These are phyloP conservation scores for Lipomyces chichibuensis DNA, from an alignment of 805 yeast genomes.

Conservation along the genomic window DNA sequence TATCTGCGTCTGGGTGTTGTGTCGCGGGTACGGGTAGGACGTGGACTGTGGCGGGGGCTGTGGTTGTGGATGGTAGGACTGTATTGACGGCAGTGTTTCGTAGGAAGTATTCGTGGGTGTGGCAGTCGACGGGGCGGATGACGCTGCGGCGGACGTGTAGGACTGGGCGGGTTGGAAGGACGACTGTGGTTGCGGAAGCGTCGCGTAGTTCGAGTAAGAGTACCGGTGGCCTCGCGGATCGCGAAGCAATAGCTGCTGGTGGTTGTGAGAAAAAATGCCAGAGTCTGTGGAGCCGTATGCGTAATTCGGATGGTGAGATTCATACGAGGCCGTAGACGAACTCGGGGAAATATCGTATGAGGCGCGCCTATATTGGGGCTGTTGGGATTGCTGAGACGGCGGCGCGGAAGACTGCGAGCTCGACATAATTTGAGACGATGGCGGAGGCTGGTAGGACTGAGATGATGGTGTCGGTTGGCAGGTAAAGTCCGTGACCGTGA, in stretches of 20 bases:
- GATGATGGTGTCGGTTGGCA: constrained; percentile 4
- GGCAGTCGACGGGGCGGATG: background rate
- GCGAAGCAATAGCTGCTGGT: constrained; percentile 15
- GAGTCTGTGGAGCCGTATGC: constrained; percentile 2
- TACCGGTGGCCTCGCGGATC: constrained; percentile 2
- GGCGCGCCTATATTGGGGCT: constrained; percentile 14
- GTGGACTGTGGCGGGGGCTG: constrained; percentile 9
- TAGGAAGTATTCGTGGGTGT: background rate
- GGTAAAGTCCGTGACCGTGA: constrained; percentile 24
- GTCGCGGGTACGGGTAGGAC: background rate
- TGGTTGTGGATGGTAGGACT: constrained; percentile 6
- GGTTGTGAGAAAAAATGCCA: constrained; percentile 2
- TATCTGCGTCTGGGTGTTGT: background rate
- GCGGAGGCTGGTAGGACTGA: constrained; percentile 11
- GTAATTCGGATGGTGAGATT: background rate
- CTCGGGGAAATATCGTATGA: background rate
- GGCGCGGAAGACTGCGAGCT: constrained; percentile 5
- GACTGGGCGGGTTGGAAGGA: constrained; percentile 5
- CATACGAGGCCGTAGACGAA: constrained; percentile 16
- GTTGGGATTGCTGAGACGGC: constrained; percentile 17
- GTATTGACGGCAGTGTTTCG: constrained; percentile 8
- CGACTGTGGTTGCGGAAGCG: constrained; percentile 8
- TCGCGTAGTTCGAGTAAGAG: background rate
- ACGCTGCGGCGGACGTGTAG: background rate
- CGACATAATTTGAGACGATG: constrained; percentile 3